These are phyloP conservation scores for Diaporthe helianthi DNA, from an alignment of 2,329 filamentous ascomycete genomes.

Conservation along the genomic window DNA sequence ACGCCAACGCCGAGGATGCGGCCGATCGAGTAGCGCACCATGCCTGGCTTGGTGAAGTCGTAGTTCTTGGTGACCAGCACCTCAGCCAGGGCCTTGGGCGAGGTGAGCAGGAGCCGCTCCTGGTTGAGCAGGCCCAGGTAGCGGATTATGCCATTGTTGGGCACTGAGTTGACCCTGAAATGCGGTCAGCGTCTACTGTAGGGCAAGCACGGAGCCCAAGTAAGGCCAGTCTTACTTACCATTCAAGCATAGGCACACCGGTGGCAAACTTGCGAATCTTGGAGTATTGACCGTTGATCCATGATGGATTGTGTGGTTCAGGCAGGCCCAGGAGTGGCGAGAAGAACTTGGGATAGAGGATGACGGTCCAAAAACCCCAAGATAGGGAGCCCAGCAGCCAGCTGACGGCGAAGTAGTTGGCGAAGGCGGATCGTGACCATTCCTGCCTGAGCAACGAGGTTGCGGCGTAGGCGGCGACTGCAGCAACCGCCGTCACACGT, in stretches of 20 bases:
- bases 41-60: constrained; percentile 69
- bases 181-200: constrained; percentile 33
- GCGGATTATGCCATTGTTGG: constrained; percentile 73
- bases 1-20: constrained; percentile 74
- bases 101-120: constrained; percentile 68
- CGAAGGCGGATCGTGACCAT: constrained; percentile 45
- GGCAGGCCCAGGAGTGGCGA: constrained; percentile 59
- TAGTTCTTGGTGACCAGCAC: constrained; percentile 74
- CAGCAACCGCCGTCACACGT: constrained; percentile 40
- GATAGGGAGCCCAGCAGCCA: constrained; percentile 47
- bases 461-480: constrained; percentile 43
- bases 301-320: constrained; percentile 51
- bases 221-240: constrained; percentile 46
- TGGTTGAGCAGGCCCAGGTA: constrained; percentile 69
- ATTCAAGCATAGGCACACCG: constrained; percentile 55
- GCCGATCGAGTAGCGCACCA: constrained; percentile 62
- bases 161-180: constrained; percentile 64
- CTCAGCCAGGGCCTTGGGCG: constrained; percentile 71
- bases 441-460: constrained; percentile 39
- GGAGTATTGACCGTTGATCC: constrained; percentile 56
- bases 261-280: constrained; percentile 49
- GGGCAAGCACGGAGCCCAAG: neutral
- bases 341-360: constrained; percentile 57
- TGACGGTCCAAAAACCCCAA: constrained; percentile 50
- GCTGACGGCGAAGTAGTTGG: constrained; percentile 44